Conservation (phyloP, 129 eudicot genomes). For the Helianthus tuberosus region DNA sequence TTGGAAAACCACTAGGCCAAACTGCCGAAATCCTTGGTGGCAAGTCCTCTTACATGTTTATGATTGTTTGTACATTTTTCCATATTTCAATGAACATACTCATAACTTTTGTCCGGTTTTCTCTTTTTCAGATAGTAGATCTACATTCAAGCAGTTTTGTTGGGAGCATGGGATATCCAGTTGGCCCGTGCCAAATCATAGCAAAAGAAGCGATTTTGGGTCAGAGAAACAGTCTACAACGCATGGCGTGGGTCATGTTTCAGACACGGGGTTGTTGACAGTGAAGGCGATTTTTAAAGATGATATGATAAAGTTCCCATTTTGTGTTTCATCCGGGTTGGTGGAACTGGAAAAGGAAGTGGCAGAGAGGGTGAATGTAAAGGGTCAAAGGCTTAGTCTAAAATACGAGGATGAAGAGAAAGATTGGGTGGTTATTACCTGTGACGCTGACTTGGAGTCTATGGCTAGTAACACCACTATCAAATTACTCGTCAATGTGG, state of each 20-base stretch:
- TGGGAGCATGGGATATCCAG: neutral
- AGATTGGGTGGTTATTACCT: neutral
- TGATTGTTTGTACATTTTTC: neutral
- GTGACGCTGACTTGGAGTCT: neutral
- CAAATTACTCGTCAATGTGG: neutral
- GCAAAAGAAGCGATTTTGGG: too few species aligned
- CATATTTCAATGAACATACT: neutral
- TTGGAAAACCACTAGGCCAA: constrained; percentile 11
- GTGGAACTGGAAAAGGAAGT: neutral
- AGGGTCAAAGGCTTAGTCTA: constrained; percentile 3
- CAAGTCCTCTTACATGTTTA: neutral
- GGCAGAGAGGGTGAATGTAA: neutral
- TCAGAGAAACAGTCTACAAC: neutral
- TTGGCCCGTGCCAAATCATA: too few species aligned
- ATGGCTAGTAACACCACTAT: neutral
- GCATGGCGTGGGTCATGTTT: neutral
- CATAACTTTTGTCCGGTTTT: neutral
- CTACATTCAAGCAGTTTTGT: constrained; percentile 18
- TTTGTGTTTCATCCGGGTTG: neutral
- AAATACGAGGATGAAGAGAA: neutral
- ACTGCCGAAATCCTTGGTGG: constrained; percentile 1
- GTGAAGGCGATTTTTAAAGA: neutral
- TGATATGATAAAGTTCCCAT: neutral
- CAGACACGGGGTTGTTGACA: neutral
- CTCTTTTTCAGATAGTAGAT: constrained; percentile 11